These are phyloP conservation scores for Medicago lupulina DNA, from an alignment of 306 rosid genomes.

Conservation along the genomic window DNA sequence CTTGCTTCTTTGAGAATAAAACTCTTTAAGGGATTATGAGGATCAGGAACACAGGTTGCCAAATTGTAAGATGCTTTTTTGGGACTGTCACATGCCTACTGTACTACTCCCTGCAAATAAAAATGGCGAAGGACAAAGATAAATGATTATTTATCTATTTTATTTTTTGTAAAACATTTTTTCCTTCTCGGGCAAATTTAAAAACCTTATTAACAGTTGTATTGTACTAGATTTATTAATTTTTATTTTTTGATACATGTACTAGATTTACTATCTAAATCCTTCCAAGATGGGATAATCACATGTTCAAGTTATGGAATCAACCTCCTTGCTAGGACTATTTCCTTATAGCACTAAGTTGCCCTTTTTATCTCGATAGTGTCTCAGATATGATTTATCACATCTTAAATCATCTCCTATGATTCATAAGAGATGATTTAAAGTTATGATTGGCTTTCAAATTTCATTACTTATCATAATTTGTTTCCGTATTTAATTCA, in stretches of 20 bases:
- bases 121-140: background rate
- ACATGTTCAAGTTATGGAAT: constrained; percentile 4
- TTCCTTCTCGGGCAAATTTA: background rate
- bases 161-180: background rate
- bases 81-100: constrained; percentile 9
- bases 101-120: background rate
- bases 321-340: constrained; percentile 6
- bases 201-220: background rate
- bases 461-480: constrained; percentile 13
- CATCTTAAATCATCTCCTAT: background rate
- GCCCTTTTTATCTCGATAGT: background rate
- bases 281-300: constrained; percentile 10
- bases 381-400: background rate
- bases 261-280: constrained; percentile 10
- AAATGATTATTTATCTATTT: constrained; percentile 19
- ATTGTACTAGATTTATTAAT: constrained; percentile 9
- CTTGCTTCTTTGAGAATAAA: constrained; percentile 23
- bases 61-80: constrained; percentile 16
- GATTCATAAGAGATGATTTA: background rate
- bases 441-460: background rate
- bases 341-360: background rate
- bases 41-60: constrained; percentile 10
- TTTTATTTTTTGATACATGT: background rate
- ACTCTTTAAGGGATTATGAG: constrained; percentile 9
- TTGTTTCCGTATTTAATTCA: constrained; percentile 3